These are phyloP conservation scores for Pulveroboletus sp. DNA, from an alignment of 768 basidiomycete genomes.

Conservation along the genomic window DNA sequence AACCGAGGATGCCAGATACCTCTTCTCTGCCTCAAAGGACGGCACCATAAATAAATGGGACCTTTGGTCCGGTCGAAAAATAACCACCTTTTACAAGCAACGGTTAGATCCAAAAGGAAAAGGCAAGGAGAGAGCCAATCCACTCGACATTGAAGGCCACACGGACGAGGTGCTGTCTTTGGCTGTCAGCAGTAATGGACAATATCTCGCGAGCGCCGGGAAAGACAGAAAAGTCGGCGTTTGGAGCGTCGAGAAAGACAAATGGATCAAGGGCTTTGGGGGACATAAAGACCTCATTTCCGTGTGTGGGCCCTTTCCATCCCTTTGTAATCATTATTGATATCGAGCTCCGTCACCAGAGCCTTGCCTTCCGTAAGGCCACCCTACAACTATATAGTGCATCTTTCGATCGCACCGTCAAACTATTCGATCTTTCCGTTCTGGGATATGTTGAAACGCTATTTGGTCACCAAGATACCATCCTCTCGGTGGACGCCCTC, in stretches of 20 bases:
- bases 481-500: slow-evolving; percentile 74
- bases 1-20: slow-evolving; percentile 62
- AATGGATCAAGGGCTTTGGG: slow-evolving; percentile 78
- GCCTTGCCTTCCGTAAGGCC: slow-evolving; percentile 72
- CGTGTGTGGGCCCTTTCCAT: slow-evolving; percentile 47
- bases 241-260: slow-evolving; percentile 75
- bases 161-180: slow-evolving; percentile 81
- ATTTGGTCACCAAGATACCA: slow-evolving; percentile 93
- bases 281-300: slow-evolving; percentile 72
- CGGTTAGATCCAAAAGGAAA: slow-evolving; percentile 47
- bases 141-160: slow-evolving; percentile 62
- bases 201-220: slow-evolving; percentile 81
- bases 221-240: slow-evolving; percentile 77
- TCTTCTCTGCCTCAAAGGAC: slow-evolving; percentile 92
- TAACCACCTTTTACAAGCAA: slow-evolving; percentile 57
- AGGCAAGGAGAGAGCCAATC: slow-evolving; percentile 54
- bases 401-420: slow-evolving; percentile 84
- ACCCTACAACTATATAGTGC: slow-evolving; percentile 66
- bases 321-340: slow-evolving; percentile 28
- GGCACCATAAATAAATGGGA: slow-evolving; percentile 88
- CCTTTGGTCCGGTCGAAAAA: slow-evolving; percentile 57
- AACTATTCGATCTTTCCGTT: slow-evolving; percentile 77
- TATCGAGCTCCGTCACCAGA: slow-evolving; percentile 34
- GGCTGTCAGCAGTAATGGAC: slow-evolving; percentile 82
- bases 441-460: slow-evolving; percentile 95